Base-by-base conservation (phyloP, 768 basidiomycete species). In the Boletus reticulatus region DNA sequence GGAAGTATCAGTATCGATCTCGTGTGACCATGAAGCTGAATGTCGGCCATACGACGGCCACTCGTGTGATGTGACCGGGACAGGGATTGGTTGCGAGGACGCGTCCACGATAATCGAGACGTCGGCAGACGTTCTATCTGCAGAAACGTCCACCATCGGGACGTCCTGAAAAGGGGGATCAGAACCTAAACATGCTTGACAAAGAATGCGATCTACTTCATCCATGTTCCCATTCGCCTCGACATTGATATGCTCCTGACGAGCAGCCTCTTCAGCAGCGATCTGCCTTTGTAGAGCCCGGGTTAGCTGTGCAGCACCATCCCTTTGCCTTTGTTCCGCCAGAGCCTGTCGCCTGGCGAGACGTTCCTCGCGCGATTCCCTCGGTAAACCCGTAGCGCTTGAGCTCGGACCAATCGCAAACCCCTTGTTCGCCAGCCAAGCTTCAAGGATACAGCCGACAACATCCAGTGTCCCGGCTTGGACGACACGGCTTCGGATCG, bases 381-480 rank as follows among this genome's bases (percentile, higher is more conserved):
- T 74, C 14, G 86, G 87, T 57, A 85, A 70, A 1, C 89, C 89
- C 3, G 84, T 88, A 0, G 88, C 89, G 50, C 88, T 85, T 0
- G 87, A 78, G 62, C 86, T 88, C 5, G 93, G 89, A 17, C 87
- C 88, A 22, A 94, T 85, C 0, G 90, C 86, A 67, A 97, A 90
- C 0, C 93, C 94, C 66, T 89, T 89, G 61, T 87, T 85, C 7
- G 88, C 88, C 29, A 97, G 72, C 93, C 94, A 98, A 16, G 92
- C 89, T 74, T 96, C 94, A 20, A 98, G 80, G 22, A 98, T 89
- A 59, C 92, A 92, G 6, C 93, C 94, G 1, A 97, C 94, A 6
- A 97, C 91, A 60, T 95, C 92, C 27, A 98, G 77, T 0, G 93
- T 92, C 17, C 96, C 94, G 0, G 94, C 94, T 72, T 97, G 92